Evolutionary conservation across 1,139 yeast genomes (phyloP).

Genomic region (Scheffersomyces quercinus): DNA sequence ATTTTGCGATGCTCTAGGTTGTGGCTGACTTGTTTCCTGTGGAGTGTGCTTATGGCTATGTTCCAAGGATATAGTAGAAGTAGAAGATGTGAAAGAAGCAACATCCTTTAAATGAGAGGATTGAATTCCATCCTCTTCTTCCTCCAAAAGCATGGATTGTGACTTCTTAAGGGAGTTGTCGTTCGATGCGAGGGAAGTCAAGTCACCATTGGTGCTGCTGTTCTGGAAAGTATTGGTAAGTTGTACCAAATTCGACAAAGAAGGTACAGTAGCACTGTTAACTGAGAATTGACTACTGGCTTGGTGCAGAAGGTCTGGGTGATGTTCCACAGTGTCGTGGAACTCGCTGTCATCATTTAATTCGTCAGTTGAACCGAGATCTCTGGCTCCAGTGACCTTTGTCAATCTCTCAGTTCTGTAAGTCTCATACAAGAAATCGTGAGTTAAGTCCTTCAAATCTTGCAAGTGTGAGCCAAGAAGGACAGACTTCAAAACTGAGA

Average conservation of each 20-base stretch:
- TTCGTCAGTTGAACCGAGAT: constrained; percentile 19
- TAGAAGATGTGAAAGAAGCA: constrained; percentile 32
- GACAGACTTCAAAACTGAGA: constrained; percentile 78
- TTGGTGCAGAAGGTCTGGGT: constrained; percentile 9
- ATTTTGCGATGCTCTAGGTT: constrained; percentile 23
- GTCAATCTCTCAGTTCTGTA: constrained; percentile 86
- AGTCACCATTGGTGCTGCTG: background rate
- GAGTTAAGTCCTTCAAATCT: constrained; percentile 91
- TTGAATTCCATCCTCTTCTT: constrained; percentile 22
- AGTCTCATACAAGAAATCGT: constrained; percentile 85
- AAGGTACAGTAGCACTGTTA: constrained; percentile 44
- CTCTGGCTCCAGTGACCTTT: constrained; percentile 47
- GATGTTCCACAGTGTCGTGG: constrained; percentile 33
- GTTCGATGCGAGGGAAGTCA: constrained; percentile 7
- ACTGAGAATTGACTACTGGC: constrained; percentile 7
- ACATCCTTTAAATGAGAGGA: constrained; percentile 33
- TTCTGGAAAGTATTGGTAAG: constrained; percentile 33
- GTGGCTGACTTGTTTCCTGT: constrained; percentile 1
- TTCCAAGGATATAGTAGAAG: constrained; percentile 29
- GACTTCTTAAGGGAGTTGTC: constrained; percentile 24
- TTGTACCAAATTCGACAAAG: constrained; percentile 65
- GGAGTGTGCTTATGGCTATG: constrained; percentile 2
- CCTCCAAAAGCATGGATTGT: constrained; percentile 40
- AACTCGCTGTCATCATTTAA: constrained; percentile 27
- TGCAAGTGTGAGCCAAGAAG: constrained; percentile 89